Base-by-base conservation (phyloP, 306 rosid genomes). In the Quercus ilex region DNA sequence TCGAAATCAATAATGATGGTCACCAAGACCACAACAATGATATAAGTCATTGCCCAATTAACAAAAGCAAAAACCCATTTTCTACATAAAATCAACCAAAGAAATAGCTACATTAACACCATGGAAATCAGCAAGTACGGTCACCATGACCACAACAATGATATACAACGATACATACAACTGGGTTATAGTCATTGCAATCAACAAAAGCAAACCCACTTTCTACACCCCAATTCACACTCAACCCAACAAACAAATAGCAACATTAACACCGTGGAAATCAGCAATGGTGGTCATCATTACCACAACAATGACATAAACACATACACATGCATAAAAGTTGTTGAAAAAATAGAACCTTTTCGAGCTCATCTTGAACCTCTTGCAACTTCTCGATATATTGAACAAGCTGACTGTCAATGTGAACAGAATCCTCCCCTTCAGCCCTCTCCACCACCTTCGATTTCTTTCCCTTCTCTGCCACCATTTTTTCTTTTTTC, bases 341-440 rank as follows among this genome's bases (percentile, higher is more conserved):
- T 26, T 15, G 55, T 15, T 17, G 2, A 41, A 55, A 55, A 78
- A 58, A 57, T 1, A 5, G 17, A 83, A 91, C 92, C 90, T 89
- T 82, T 46, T 89, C 92, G 77, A 89, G 90, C 31, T 89, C 84
- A 38, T 86, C 90, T 75, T 89, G 92, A 78, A 81, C 83, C 79
- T 89, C 90, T 83, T 89, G 90, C 85, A 89, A 86, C 81, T 86
- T 89, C 85, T 89, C 89, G 62, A 86, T 78, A 18, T 69, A 67
- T 10, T 69, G 67, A 18, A 89, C 84, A 57, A 89, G 84, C 20
- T 80, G 80, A 25, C n/a, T 55, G 28, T 86, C 90, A 65, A 82
- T 73, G 81, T 60, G 84, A 77, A 80, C 88, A 65, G 82, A 5
- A 5, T 80, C 87, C 46, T 83, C 79, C 73, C 56, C 88, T 46